Percentiles rank a stretch among this genome's conserved stretches.
phyloP scores from a whole-genome alignment of 192 early-diverging fungal species.

The Paraglomus brasilianum region DNA sequence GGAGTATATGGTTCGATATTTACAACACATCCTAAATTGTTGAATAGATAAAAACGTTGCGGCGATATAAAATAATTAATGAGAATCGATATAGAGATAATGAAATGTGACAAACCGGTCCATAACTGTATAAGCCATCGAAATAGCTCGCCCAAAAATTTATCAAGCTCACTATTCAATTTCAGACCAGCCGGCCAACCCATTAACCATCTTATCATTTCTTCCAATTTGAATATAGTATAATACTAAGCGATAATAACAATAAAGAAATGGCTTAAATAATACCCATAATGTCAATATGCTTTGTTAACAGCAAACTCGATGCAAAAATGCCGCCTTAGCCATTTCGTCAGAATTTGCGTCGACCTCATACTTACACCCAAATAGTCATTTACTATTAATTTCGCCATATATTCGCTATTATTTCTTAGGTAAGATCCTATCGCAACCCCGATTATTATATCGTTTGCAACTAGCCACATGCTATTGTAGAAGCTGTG shows the following conservation, averaged over 20 bases:
- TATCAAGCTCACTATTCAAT: conserved; percentile 85
- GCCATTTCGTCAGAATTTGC: too few relatives aligned
- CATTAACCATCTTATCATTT: conserved; percentile 86
- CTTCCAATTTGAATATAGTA: conserved; percentile 67
- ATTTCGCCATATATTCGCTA: conserved; percentile 52
- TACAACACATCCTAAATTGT: conserved; percentile 40
- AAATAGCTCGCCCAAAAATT: conserved; percentile 90
- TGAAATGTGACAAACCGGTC: conserved; percentile 53
- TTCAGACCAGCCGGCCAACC: conserved; percentile 95
- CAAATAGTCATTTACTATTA: conserved; percentile 47
- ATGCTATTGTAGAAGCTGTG: conserved; percentile 90
- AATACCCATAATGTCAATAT: neutral
- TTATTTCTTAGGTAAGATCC: conserved; percentile 71
- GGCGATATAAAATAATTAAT: neutral
- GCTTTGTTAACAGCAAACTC: neutral
- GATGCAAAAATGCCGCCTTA: neutral
- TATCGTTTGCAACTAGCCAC: conserved; percentile 93
- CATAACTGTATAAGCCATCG: conserved; percentile 84
- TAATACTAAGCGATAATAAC: conserved; percentile 47
- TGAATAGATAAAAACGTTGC: neutral
- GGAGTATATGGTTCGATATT: conserved; percentile 55
- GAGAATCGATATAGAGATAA: neutral
- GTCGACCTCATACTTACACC: conserved; percentile 44
- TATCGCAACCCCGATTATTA: conserved; percentile 80
- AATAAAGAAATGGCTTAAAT: neutral